A percentile compares a stretch with the other conserved stretches of the same genome.
These are phyloP conservation scores for Neofusicoccum laricinum DNA, from an alignment of 2,329 filamentous ascomycete genomes.

Conservation along the genomic window DNA sequence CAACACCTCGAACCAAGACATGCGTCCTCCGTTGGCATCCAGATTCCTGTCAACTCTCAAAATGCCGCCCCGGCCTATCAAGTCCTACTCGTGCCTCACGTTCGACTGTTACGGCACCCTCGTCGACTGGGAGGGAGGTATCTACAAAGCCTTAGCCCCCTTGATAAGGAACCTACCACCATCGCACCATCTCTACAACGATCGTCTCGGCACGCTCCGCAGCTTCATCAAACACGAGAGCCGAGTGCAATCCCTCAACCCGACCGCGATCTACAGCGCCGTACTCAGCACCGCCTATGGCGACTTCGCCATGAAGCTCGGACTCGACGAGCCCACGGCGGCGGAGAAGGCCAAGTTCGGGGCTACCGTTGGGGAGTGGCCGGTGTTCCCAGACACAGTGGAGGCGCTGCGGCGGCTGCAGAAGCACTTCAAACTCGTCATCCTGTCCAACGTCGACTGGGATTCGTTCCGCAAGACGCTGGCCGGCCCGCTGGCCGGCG, in stretches of 20 bases:
- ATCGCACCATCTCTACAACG: conserved; percentile 32
- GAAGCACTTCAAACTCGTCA: conserved; percentile 56
- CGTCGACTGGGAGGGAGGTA: conserved; percentile 74
- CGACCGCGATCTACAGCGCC: conserved; percentile 58
- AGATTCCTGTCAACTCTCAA: not conserved
- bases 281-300: conserved; percentile 54
- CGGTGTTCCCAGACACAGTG: conserved; percentile 57
- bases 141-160: conserved; percentile 51
- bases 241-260: conserved; percentile 53
- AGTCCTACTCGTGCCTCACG: conserved; percentile 44
- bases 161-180: conserved; percentile 30
- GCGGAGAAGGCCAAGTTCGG: conserved; percentile 51
- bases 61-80: not conserved
- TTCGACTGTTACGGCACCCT: conserved; percentile 81
- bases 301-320: conserved; percentile 46
- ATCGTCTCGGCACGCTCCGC: conserved; percentile 32
- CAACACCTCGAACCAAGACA: not conserved
- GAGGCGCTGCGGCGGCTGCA: conserved; percentile 50
- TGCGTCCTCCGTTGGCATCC: not conserved
- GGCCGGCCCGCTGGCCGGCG: conserved; percentile 50
- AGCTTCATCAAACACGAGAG: conserved; percentile 48
- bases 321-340: conserved; percentile 32
- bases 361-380: conserved; percentile 52
- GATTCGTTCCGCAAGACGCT: conserved; percentile 51
- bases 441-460: conserved; percentile 60